phyloP scores from a whole-genome alignment of 257 asterid species.

The Gynochthodes officinalis region DNA sequence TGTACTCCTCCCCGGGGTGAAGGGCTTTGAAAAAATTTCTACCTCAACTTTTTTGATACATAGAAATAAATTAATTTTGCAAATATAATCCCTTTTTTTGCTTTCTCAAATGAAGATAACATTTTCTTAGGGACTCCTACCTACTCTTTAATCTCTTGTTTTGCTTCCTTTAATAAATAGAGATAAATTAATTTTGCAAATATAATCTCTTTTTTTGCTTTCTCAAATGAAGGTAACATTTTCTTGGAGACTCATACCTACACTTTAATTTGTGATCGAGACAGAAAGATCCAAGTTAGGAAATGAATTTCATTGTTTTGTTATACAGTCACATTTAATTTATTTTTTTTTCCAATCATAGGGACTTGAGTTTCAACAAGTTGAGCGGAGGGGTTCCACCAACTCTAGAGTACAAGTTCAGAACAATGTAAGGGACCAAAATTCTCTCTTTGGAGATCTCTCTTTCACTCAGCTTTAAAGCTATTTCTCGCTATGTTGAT shows the following conservation, averaged over 20 bases:
- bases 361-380: conserved; percentile 26
- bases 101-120: too few relatives aligned
- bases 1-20: too few relatives aligned
- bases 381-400: conserved; percentile 19
- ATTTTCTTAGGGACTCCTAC: too few relatives aligned
- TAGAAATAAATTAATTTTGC: too few relatives aligned
- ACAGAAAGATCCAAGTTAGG: neutral
- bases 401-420: neutral
- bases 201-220: too few relatives aligned
- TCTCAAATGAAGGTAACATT: too few relatives aligned
- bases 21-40: too few relatives aligned
- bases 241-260: neutral
- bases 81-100: too few relatives aligned
- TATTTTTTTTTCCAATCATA: neutral
- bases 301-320: neutral
- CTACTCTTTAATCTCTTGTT: neutral
- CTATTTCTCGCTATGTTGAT: too few relatives aligned
- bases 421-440: neutral
- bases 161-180: neutral
- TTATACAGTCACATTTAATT: neutral
- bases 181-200: too few relatives aligned
- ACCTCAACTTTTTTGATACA: neutral
- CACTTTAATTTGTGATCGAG: neutral
- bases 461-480: too few relatives aligned
- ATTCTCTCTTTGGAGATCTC: neutral